These are phyloP conservation scores for Zygosaccharomyces gambellarensis DNA, from an alignment of 805 yeast species.

Conservation along the genomic window DNA sequence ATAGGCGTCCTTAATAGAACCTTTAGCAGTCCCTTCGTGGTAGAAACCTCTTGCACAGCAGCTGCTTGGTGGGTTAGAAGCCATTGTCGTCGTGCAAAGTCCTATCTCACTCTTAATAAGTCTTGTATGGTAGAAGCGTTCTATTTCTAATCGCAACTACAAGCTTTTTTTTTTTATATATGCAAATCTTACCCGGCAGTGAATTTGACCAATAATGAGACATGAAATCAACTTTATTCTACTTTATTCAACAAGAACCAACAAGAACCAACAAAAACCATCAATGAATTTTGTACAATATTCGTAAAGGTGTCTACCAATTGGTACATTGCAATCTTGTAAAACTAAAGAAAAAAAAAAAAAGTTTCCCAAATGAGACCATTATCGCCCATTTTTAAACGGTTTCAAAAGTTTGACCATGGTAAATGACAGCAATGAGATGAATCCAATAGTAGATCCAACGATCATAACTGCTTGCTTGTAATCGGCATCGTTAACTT, in stretches of 20 bases:
- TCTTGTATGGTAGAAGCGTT: neutral
- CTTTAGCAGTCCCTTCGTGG: conserved; percentile 51
- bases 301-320: too few species aligned
- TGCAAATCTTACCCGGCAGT: too few species aligned
- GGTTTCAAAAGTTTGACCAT: conserved; percentile 43
- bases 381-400: conserved; percentile 7
- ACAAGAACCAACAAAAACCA: too few species aligned
- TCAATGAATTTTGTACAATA: too few species aligned
- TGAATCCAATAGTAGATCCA: conserved; percentile 64
- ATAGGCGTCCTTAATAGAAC: conserved; percentile 38
- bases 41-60: conserved; percentile 43
- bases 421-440: conserved; percentile 60
- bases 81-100: conserved; percentile 26
- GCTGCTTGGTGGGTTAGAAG: conserved; percentile 49
- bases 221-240: too few species aligned
- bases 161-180: too few species aligned
- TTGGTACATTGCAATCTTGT: neutral
- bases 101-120: neutral
- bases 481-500: conserved; percentile 43
- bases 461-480: conserved; percentile 53
- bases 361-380: neutral
- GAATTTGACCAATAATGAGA: too few species aligned
- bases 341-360: neutral
- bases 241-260: too few species aligned
- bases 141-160: too few species aligned